A percentile compares a stretch with the other conserved stretches of the same genome.
These are phyloP conservation scores for Penicillium pancosmium DNA, from an alignment of 495 filamentous ascomycete species.

Conservation along the genomic window DNA sequence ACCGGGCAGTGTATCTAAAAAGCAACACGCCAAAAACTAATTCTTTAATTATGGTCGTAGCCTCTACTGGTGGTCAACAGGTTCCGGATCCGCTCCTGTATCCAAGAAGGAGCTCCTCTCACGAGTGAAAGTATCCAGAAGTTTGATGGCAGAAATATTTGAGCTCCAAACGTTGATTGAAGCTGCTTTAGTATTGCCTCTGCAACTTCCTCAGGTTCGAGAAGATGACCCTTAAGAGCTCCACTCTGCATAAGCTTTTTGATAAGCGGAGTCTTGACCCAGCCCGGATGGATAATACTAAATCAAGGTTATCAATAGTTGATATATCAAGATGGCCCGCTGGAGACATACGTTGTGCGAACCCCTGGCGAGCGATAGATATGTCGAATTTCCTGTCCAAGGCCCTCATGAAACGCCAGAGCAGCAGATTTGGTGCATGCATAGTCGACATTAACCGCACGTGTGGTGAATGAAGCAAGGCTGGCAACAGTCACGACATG, in stretches of 20 bases:
- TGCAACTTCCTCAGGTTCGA: neutral
- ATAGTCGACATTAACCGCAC: slow-evolving; percentile 45
- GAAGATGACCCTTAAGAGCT: neutral
- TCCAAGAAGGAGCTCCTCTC: neutral
- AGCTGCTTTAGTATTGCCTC: neutral
- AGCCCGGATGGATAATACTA: neutral
- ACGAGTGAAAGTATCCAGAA: neutral
- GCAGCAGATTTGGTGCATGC: slow-evolving; percentile 48
- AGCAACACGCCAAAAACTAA: neutral
- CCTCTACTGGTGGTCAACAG: neutral
- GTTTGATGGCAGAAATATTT: neutral
- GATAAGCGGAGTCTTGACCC: neutral
- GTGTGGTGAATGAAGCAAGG: slow-evolving; percentile 30
- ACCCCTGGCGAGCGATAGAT: neutral
- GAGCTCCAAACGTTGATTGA: neutral
- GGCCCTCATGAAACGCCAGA: slow-evolving; percentile 35
- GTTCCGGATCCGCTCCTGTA: neutral
- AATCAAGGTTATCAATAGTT: neutral
- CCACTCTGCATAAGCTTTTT: neutral
- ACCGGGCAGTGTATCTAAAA: too few relatives aligned
- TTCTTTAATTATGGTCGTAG: neutral
- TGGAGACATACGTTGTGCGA: neutral
- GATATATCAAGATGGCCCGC: neutral
- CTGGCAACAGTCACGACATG: slow-evolving; percentile 54
- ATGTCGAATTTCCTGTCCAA: neutral